Evolutionary conservation across 116 monocot species (phyloP).

Genomic region (Thalassia testudinum): DNA sequence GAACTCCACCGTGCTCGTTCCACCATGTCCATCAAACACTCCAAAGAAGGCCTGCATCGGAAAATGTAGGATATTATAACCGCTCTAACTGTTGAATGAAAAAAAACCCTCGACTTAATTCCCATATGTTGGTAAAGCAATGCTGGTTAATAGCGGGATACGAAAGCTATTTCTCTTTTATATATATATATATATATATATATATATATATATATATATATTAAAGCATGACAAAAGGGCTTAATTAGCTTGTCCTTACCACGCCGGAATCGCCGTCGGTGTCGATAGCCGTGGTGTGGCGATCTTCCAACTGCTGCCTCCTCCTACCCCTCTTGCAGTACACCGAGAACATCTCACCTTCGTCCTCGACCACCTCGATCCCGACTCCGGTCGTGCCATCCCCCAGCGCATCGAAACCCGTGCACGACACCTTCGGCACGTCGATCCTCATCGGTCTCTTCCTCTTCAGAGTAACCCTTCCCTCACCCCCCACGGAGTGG

Average conservation of each 20-base stretch:
- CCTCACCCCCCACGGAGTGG: too few relatives aligned
- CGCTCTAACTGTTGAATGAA: background rate
- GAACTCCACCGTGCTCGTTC: slow-evolving; percentile 14
- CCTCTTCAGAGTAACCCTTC: slow-evolving; percentile 10
- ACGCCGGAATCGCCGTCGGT: slow-evolving; percentile 6
- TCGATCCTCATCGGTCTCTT: slow-evolving; percentile 13
- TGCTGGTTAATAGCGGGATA: background rate
- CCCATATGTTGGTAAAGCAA: background rate
- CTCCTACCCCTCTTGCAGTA: slow-evolving; percentile 19
- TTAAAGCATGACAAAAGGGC: background rate
- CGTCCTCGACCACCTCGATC: slow-evolving; percentile 8
- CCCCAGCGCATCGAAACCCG: background rate
- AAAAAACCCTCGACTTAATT: background rate
- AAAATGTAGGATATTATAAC: background rate
- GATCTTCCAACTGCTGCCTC: slow-evolving; percentile 17
- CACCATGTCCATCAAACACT: slow-evolving; percentile 25
- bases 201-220: background rate
- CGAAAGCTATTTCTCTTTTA: too few relatives aligned
- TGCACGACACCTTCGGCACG: slow-evolving; percentile 3
- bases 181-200: background rate
- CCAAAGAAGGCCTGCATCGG: slow-evolving; percentile 20
- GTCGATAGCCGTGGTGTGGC: slow-evolving; percentile 1
- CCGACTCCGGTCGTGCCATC: background rate
- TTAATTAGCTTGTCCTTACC: too few relatives aligned
- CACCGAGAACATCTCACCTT: slow-evolving; percentile 10